A percentile compares a stretch with the other conserved stretches of the same genome.
Conservation (phyloP, 495 filamentous ascomycete species). For the Tetracladium marchalianum region DNA sequence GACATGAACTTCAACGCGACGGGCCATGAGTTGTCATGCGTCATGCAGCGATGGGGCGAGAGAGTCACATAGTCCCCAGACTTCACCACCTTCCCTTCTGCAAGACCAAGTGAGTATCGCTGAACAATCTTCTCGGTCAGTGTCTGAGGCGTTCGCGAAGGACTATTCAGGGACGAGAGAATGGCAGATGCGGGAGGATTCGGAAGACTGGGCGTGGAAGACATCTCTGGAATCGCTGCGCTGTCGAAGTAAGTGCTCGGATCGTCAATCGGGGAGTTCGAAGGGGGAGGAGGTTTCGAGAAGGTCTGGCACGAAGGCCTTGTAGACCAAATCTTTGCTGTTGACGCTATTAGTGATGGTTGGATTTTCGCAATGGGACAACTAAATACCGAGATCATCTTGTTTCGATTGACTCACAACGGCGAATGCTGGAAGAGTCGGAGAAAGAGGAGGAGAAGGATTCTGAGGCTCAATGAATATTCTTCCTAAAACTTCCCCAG, state of each 20-base stretch:
- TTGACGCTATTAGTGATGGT: neutral
- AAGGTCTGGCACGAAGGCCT: conserved; percentile 16
- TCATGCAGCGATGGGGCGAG: conserved; percentile 68
- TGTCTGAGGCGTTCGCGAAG: conserved; percentile 53
- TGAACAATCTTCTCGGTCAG: conserved; percentile 92
- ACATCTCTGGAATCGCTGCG: conserved; percentile 31
- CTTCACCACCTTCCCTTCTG: conserved; percentile 59
- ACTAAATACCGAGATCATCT: conserved; percentile 16
- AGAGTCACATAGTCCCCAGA: conserved; percentile 80
- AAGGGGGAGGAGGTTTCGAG: conserved; percentile 10
- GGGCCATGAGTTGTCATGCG: conserved; percentile 90
- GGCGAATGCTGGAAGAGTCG: too few relatives aligned
- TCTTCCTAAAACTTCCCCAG: conserved; percentile 4
- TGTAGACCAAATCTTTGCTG: conserved; percentile 17
- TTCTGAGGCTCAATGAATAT: too few relatives aligned
- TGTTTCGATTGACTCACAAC: conserved; percentile 8
- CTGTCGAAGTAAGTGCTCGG: conserved; percentile 30
- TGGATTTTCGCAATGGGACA: neutral
- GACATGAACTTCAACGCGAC: conserved; percentile 56
- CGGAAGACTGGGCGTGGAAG: conserved; percentile 40
- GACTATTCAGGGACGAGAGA: conserved; percentile 30
- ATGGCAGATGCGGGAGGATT: conserved; percentile 32
- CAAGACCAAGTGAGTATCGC: conserved; percentile 58
- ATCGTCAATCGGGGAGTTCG: conserved; percentile 3
- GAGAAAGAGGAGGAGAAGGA: too few relatives aligned